Conservation (phyloP, 202 grass and related monocot species). For the Bolboschoenoplectus hybrid region DNA sequence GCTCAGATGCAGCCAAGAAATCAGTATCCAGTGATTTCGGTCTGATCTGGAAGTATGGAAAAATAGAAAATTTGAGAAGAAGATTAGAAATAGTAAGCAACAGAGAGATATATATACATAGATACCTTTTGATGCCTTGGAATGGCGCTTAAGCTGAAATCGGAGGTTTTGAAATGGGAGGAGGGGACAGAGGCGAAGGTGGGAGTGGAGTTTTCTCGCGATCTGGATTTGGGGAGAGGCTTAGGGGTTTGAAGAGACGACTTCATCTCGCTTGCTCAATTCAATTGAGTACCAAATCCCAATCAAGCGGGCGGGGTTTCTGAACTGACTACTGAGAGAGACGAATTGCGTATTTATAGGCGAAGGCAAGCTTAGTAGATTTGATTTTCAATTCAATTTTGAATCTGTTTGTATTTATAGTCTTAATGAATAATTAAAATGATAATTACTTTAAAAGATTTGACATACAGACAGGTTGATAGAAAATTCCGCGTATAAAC, state of each 20-base stretch:
- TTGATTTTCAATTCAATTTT: no score
- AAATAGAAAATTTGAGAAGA: neutral
- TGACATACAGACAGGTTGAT: no score
- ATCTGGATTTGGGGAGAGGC: conserved; percentile 9
- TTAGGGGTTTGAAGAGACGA: conserved; percentile 28
- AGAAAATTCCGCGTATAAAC: no score
- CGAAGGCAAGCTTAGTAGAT: neutral
- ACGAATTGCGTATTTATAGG: conserved; percentile 10
- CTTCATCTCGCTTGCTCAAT: conserved; percentile 20
- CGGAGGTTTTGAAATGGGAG: neutral
- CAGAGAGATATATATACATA: neutral
- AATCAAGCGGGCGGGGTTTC: neutral
- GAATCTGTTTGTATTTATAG: no score
- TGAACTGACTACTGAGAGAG: neutral
- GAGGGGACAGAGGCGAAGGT: neutral
- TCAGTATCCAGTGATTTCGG: neutral
- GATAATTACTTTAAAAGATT: no score
- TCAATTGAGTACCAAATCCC: neutral
- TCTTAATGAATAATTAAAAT: no score
- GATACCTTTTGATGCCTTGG: conserved; percentile 19
- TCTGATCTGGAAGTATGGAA: conserved; percentile 26
- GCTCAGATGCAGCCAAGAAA: conserved; percentile 19
- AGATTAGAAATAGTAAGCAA: conserved; percentile 5
- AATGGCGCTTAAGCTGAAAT: neutral
- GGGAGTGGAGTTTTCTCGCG: neutral